Base-by-base conservation (phyloP, 75 land plant species). In the Sequoiadendron giganteum region DNA sequence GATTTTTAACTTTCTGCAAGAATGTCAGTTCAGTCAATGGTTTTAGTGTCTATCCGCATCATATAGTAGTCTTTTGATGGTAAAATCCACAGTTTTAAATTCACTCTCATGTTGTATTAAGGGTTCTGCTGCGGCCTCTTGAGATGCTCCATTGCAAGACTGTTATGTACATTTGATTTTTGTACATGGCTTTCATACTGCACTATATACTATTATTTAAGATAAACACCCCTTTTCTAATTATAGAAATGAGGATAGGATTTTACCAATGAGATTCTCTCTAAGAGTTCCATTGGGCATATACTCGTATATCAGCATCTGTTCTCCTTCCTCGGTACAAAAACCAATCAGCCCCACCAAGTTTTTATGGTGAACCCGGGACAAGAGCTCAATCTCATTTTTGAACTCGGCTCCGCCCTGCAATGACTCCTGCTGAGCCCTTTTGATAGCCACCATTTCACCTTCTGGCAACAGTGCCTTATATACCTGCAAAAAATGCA, bases 361-460 rank as follows among this genome's bases (percentile, higher is more conserved):
- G 54, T 92, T 92, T 77, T 90, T 90, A 84, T 92, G 93, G 86
- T 92, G 92, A 14, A 90, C 87, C 16, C 92, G 68, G 2, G 93
- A 92, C 15, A 92, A 34, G 8, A 92, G 83, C 90, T 92, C 93
- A 38, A 92, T 88, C 86, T 92, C 93, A 28, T 54, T 88, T 61
- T 90, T 92, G 86, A 92, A 92, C 79, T 92, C 92, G 3, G 49
- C 16, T 43, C 86, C 93, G 34, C 93, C 93, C 43, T 92, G 93
- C 21, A 84, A 34, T 43, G 99, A 95, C 25, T 91, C 95, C 77
- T 93, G 91, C 84, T 94, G 90, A 38, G 97, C 94, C 89, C 97
- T 92, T 89, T 97, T 97, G 81, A 97, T 93, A 5, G 99, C 99
- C 39, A 95, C 93, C 49, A 90, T 56, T 85, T 92, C 93, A 58